phyloP scores from a whole-genome alignment of 139 green algal species.

The Haematococcus lacustris region DNA sequence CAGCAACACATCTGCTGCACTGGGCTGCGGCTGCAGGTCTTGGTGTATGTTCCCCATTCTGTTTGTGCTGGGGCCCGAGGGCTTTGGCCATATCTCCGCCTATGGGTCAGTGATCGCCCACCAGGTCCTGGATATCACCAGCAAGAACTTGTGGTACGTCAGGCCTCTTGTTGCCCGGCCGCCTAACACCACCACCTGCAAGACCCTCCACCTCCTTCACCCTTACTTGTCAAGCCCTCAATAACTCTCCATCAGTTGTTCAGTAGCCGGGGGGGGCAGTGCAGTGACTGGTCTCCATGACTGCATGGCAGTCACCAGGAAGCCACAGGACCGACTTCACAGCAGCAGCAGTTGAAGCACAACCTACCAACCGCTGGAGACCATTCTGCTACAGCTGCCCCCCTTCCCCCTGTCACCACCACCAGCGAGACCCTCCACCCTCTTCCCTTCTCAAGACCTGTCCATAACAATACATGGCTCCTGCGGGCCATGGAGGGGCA shows the following conservation, averaged over 20 bases:
- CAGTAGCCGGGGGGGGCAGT: too few relatives aligned
- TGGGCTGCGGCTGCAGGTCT: conserved; percentile 15
- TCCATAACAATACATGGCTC: neutral
- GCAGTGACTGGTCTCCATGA: too few relatives aligned
- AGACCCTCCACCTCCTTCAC: neutral
- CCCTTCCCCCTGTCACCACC: neutral
- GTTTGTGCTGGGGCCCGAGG: conserved; percentile 48
- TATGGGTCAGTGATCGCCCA: too few relatives aligned
- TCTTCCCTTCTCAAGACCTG: neutral
- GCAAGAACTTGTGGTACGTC: conserved; percentile 43
- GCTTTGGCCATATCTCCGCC: too few relatives aligned
- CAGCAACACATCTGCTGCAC: neutral
- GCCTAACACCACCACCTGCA: neutral
- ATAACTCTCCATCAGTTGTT: neutral
- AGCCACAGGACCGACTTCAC: too few relatives aligned
- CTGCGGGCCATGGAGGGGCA: neutral
- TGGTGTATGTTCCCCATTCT: too few relatives aligned
- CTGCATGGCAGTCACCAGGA: too few relatives aligned
- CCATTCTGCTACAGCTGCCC: neutral
- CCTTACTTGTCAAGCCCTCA: neutral
- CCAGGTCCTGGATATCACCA: conserved; percentile 37
- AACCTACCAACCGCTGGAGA: too few relatives aligned
- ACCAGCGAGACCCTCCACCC: neutral
- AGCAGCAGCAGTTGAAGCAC: too few relatives aligned
- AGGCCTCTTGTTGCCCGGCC: neutral